A percentile compares a stretch with the other conserved stretches of the same genome.
Evolutionary conservation across 441 rosid genomes (phyloP).

Genomic region (Theobroma grandiflorum): DNA sequence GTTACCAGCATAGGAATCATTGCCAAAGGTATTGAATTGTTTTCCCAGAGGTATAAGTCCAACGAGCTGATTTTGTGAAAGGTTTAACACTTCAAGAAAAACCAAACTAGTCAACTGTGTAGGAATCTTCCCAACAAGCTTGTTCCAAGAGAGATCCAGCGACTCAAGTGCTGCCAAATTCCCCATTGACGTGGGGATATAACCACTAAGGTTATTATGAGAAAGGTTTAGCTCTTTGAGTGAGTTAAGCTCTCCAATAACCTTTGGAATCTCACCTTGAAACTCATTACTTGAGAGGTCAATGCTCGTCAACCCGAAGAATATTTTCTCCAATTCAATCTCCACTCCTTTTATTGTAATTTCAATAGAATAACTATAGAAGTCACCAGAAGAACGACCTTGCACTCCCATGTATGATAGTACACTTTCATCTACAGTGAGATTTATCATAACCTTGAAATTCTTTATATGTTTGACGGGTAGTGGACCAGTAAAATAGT

Average conservation of each 20-base stretch:
- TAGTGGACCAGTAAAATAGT: slow-evolving; percentile 15
- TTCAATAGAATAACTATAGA: slow-evolving; percentile 10
- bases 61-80: slow-evolving; percentile 32
- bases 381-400: too few species aligned
- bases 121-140: slow-evolving; percentile 35
- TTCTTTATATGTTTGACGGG: neutral
- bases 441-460: slow-evolving; percentile 22
- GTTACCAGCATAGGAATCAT: neutral
- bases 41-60: slow-evolving; percentile 27
- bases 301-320: slow-evolving; percentile 24
- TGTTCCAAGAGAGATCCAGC: neutral
- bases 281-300: slow-evolving; percentile 35
- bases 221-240: slow-evolving; percentile 39
- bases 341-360: slow-evolving; percentile 24
- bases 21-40: slow-evolving; percentile 24
- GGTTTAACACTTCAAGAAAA: slow-evolving; percentile 27
- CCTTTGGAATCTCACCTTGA: slow-evolving; percentile 32
- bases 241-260: slow-evolving; percentile 29
- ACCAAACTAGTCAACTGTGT: slow-evolving; percentile 25
- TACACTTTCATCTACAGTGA: neutral
- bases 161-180: slow-evolving; percentile 15
- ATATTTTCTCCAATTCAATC: slow-evolving; percentile 13
- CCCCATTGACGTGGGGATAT: slow-evolving; percentile 31
- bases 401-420: neutral
- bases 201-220: slow-evolving; percentile 29